phyloP scores from a whole-genome alignment of 176 grass and related monocot species.

The Hsuehochloa calcarea region DNA sequence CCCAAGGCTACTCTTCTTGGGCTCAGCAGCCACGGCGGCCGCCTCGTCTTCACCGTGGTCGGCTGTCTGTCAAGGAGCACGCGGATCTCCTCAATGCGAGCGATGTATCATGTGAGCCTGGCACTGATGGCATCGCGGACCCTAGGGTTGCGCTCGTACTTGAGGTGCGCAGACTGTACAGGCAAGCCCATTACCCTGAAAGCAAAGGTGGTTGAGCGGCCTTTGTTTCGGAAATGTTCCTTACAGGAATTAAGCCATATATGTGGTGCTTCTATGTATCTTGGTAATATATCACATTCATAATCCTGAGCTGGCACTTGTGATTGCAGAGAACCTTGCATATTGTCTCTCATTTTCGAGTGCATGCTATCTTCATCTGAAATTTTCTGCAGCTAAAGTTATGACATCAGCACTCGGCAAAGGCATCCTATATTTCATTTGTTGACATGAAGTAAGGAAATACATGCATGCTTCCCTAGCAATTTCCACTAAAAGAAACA shows the following conservation, averaged over 20 bases:
- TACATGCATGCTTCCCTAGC: not conserved
- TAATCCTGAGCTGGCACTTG: conserved; percentile 70
- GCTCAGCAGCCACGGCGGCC: too few species aligned
- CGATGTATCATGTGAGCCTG: too few species aligned
- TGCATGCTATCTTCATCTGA: conserved; percentile 39
- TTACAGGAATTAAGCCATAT: conserved; percentile 60
- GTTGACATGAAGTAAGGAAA: not conserved
- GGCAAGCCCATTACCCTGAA: conserved; percentile 49
- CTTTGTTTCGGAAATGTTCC: conserved; percentile 50
- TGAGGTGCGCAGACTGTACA: too few species aligned
- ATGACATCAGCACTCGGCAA: not conserved
- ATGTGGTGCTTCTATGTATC: conserved; percentile 73
- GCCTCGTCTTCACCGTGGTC: too few species aligned
- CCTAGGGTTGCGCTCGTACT: too few species aligned
- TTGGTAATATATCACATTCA: conserved; percentile 78
- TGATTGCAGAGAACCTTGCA: conserved; percentile 34
- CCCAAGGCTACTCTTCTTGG: too few species aligned
- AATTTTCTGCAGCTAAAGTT: conserved; percentile 49
- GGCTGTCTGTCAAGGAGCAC: too few species aligned
- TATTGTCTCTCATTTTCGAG: conserved; percentile 26
- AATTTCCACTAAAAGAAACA: not conserved
- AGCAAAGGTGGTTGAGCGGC: conserved; percentile 47
- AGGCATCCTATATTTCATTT: not conserved
- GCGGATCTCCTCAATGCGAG: too few species aligned
- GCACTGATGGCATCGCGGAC: too few species aligned